These are phyloP conservation scores for Trypanosoma scelopori DNA, from an alignment of 208 protist genomes.

Conservation along the genomic window DNA sequence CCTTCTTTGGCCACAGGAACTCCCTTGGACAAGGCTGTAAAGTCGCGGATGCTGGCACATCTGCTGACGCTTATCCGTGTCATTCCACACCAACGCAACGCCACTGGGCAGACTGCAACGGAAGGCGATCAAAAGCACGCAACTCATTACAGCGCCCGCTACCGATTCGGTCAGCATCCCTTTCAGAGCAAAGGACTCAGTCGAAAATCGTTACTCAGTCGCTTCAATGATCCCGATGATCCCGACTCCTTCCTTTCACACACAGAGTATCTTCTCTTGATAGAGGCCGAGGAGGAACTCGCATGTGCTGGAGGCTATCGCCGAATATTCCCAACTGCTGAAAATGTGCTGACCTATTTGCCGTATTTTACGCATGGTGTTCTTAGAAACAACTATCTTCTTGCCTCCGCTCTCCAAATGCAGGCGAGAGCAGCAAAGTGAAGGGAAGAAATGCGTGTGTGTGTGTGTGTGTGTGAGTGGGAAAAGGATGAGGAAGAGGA, in stretches of 20 bases:
- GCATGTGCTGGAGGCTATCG: slow-evolving; percentile 77
- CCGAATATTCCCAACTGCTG: slow-evolving; percentile 65
- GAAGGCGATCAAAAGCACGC: slow-evolving; percentile 10
- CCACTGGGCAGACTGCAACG: slow-evolving; percentile 5
- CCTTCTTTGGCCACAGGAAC: slow-evolving; percentile 84
- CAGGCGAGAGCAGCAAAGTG: slow-evolving; percentile 28
- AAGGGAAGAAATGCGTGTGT: neutral
- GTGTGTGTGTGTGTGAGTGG: neutral
- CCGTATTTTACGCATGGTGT: slow-evolving; percentile 80
- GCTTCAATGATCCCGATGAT: slow-evolving; percentile 61
- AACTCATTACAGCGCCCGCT: slow-evolving; percentile 42
- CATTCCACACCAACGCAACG: slow-evolving; percentile 69
- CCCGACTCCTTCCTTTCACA: slow-evolving; percentile 68
- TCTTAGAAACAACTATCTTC: slow-evolving; percentile 81
- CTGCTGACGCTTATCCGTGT: slow-evolving; percentile 81
- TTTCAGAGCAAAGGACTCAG: slow-evolving; percentile 36
- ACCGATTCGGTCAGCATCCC: slow-evolving; percentile 75
- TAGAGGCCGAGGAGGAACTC: slow-evolving; percentile 85
- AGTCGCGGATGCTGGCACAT: slow-evolving; percentile 85
- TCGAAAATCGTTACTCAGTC: slow-evolving; percentile 42
- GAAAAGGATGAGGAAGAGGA: neutral
- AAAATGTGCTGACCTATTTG: slow-evolving; percentile 66
- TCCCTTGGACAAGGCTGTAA: slow-evolving; percentile 86
- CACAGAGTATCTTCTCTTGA: slow-evolving; percentile 61
- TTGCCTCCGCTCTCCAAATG: slow-evolving; percentile 62